A percentile compares a stretch with the other conserved stretches of the same genome.
phyloP scores from a whole-genome alignment of 768 basidiomycete species.

The Hirschioporus abietinus region DNA sequence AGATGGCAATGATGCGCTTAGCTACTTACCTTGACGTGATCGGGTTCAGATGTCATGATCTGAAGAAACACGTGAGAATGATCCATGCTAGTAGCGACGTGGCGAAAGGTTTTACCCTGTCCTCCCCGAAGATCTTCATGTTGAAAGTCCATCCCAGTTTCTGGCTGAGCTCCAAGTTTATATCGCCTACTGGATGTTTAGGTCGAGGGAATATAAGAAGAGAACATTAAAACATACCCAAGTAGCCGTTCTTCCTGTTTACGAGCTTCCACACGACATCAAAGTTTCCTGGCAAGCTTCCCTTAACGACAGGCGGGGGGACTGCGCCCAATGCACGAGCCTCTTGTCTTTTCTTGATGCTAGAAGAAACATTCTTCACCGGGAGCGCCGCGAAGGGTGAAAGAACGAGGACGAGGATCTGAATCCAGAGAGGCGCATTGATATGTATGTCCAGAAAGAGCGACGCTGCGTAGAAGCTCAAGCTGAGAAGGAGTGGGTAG shows the following conservation, averaged over 20 bases:
- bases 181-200: slow-evolving; percentile 36
- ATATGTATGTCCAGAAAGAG: not conserved
- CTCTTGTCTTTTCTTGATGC: slow-evolving; percentile 27
- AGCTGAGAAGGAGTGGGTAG: not conserved
- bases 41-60: slow-evolving; percentile 44
- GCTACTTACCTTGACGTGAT: slow-evolving; percentile 43
- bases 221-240: slow-evolving; percentile 38
- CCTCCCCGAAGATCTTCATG: slow-evolving; percentile 37
- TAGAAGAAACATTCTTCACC: slow-evolving; percentile 10
- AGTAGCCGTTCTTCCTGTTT: slow-evolving; percentile 40
- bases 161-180: slow-evolving; percentile 40
- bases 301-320: slow-evolving; percentile 32
- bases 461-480: not conserved
- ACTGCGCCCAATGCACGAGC: slow-evolving; percentile 45
- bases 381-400: not conserved
- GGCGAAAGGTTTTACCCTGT: slow-evolving; percentile 1
- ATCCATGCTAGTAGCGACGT: slow-evolving; percentile 14
- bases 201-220: slow-evolving; percentile 34
- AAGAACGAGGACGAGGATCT: not conserved
- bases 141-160: slow-evolving; percentile 38
- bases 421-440: not conserved
- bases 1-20: not conserved
- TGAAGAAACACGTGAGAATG: slow-evolving; percentile 38
- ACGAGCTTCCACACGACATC: slow-evolving; percentile 35
- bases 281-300: slow-evolving; percentile 38